Base-by-base conservation (phyloP, 164 flowering plant genomes). In the Pachysandra terminalis region DNA sequence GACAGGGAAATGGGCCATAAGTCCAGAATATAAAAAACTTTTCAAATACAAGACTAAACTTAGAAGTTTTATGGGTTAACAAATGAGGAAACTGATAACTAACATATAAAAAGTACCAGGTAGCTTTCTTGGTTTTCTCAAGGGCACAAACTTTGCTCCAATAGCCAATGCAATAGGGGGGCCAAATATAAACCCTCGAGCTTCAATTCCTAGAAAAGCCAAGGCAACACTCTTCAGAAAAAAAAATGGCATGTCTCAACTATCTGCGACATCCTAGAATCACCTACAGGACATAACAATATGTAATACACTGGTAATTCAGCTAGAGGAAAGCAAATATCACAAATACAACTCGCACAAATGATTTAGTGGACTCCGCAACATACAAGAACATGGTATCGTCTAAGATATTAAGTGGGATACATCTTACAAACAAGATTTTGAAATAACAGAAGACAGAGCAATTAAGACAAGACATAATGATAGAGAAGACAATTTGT, bases 101-200 rank as follows among this genome's bases (percentile, higher is more conserved):
- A 23, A 59, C 10, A 35, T 45, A 54, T 32, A 23, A 27, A 56
- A 26, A 53, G 13, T 87, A 95, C 98, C 97, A 37, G 98, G 98
- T 68, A 95, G 70, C 71, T 95, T 95, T 71, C 76, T 84, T 65
- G 98, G 98, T 78, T 95, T 95, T 72, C 98, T 85, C 80, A 95
- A 65, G 0, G 98, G 98, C 68, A 95, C 94, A 82, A 95, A 95
- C 75, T 95, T 95, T 58, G 98, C 98, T 58, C 98, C 98, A 64
- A 95, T 92, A 5, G 93, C 96, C 82, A 91, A 79, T 24, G 98
- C 98, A 71, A 94, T 89, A 26, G 98, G 89, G 63, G 98, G 96
- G 49, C 98, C 98, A 75, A 94, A 94, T 37, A 91, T 86, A 69
- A 94, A 94, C 1, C 97, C 97, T 1, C 98, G 86, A 27, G 98